Conservation (phyloP, 495 filamentous ascomycete genomes). For the Aspergillus coremiiformis region DNA sequence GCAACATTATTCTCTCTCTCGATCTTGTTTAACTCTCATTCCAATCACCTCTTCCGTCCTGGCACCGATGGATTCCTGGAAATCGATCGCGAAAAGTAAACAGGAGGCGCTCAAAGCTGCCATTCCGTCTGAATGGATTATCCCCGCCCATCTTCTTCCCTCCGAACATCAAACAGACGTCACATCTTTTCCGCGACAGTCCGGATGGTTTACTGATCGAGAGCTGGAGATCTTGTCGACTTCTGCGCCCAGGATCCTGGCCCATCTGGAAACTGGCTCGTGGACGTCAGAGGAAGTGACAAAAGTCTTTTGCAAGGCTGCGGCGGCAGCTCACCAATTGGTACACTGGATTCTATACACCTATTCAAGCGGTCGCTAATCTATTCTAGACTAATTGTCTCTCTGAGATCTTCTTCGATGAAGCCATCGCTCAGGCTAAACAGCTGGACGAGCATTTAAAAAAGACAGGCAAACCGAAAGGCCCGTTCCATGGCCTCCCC, state of each 20-base stretch:
- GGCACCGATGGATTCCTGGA: constrained; percentile 18
- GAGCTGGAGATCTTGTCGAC: constrained; percentile 15
- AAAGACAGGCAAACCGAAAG: constrained; percentile 37
- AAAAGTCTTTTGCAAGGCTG: constrained; percentile 49
- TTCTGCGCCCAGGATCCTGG: constrained; percentile 2
- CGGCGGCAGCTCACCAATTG: constrained; percentile 48
- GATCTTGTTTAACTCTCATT: background rate
- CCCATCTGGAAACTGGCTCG: constrained; percentile 3
- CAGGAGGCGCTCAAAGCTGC: constrained; percentile 8
- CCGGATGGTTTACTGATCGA: constrained; percentile 12
- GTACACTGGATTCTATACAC: too few relatives aligned
- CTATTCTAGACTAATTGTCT: constrained; percentile 51
- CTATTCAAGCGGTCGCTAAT: too few relatives aligned
- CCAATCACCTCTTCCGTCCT: background rate
- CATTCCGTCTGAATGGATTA: constrained; percentile 10
- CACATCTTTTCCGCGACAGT: constrained; percentile 10
- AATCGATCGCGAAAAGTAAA: constrained; percentile 12
- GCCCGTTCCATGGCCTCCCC: constrained; percentile 61
- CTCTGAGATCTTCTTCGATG: constrained; percentile 56
- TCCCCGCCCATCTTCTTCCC: constrained; percentile 10
- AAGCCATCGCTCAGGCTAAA: constrained; percentile 35
- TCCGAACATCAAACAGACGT: constrained; percentile 12
- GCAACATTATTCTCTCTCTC: too few relatives aligned
- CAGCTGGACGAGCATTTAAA: constrained; percentile 36
- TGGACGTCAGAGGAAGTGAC: constrained; percentile 31